Conservation (phyloP, 768 basidiomycete species). For the Xerocomus brunneocitrinus region DNA sequence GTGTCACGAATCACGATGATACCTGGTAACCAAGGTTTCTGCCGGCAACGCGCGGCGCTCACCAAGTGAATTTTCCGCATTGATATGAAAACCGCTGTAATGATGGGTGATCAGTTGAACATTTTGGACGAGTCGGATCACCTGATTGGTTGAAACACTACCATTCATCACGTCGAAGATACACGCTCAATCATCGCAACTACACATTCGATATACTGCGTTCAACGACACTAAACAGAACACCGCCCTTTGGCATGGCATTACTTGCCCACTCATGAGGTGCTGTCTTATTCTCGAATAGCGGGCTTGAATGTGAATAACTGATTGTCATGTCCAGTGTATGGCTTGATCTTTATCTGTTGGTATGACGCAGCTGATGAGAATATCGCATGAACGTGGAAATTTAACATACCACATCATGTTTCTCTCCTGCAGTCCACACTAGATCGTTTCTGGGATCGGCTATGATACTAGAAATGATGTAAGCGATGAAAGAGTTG, state of each 20-base stretch:
- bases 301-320: background rate
- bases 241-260: background rate
- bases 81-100: too few species aligned
- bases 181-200: background rate
- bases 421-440: background rate
- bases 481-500: background rate
- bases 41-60: too few species aligned
- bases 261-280: background rate
- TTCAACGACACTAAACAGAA: background rate
- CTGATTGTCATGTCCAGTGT: background rate
- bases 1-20: too few species aligned
- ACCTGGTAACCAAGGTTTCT: too few species aligned
- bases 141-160: slow-evolving; percentile 22
- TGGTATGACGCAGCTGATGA: background rate
- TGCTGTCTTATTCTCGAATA: background rate
- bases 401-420: background rate
- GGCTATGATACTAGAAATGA: background rate
- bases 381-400: background rate
- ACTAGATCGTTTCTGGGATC: background rate
- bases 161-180: too few species aligned
- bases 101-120: too few species aligned
- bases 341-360: background rate
- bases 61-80: too few species aligned
- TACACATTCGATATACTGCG: background rate
- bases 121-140: too few species aligned